Evolutionary conservation across 1,139 yeast genomes (phyloP).

Genomic region (Saccharomyces hybrid): DNA sequence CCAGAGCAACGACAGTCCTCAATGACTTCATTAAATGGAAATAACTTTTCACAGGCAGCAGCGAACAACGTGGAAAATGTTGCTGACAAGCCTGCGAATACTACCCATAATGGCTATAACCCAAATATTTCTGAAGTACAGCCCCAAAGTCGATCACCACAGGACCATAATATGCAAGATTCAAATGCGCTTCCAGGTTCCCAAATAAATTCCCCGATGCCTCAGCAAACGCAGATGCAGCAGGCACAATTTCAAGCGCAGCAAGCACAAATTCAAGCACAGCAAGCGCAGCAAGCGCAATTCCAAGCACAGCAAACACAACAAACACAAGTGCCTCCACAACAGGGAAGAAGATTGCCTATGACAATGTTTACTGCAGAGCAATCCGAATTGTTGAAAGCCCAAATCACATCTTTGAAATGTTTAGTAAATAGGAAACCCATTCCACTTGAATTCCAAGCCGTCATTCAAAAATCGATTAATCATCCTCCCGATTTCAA

Average conservation of each 20-base stretch:
- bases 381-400: slow-evolving; percentile 59
- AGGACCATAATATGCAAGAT: not conserved
- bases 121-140: not conserved
- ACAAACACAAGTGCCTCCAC: slow-evolving; percentile 8
- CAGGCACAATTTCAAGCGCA: not conserved
- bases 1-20: not conserved
- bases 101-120: not conserved
- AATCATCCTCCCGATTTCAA: slow-evolving; percentile 32
- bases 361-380: slow-evolving; percentile 28
- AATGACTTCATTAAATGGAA: not conserved
- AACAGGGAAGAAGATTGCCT: slow-evolving; percentile 19
- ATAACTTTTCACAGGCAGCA: not conserved
- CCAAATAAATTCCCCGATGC: not conserved
- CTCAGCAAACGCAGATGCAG: not conserved
- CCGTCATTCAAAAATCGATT: slow-evolving; percentile 32
- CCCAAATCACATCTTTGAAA: slow-evolving; percentile 66
- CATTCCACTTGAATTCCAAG: slow-evolving; percentile 49
- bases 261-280: not conserved
- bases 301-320: not conserved
- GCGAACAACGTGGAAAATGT: not conserved
- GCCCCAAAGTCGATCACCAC: not conserved
- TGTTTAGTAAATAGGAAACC: slow-evolving; percentile 52
- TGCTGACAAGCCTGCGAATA: not conserved
- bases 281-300: too few species aligned
- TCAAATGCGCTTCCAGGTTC: not conserved